phyloP scores from a whole-genome alignment of 768 basidiomycete species.

The Boletus pseudo-olivaceus region DNA sequence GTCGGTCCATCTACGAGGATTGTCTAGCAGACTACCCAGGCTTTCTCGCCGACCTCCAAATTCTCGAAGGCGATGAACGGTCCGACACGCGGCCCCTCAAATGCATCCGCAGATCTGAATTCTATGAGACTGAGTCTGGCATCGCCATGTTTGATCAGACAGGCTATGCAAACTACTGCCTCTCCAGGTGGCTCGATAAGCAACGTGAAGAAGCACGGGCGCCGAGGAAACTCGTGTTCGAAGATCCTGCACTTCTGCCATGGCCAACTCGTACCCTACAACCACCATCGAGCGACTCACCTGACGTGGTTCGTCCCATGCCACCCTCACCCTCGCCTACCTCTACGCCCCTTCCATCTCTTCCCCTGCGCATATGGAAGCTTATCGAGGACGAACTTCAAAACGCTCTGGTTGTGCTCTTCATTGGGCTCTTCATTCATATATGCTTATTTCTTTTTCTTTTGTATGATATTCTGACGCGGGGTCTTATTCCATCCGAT shows the following conservation, averaged over 20 bases:
- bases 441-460: slow-evolving; percentile 26
- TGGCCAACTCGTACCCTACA: slow-evolving; percentile 20
- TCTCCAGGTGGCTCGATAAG: slow-evolving; percentile 26
- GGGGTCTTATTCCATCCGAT: slow-evolving; percentile 25
- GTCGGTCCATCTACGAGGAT: slow-evolving; percentile 28
- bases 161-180: slow-evolving; percentile 27
- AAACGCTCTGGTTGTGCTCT: slow-evolving; percentile 26
- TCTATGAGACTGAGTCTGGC: slow-evolving; percentile 30
- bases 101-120: slow-evolving; percentile 18
- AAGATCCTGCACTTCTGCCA: slow-evolving; percentile 17
- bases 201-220: slow-evolving; percentile 19
- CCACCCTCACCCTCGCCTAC: background rate
- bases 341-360: slow-evolving; percentile 7
- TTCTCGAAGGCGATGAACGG: slow-evolving; percentile 14
- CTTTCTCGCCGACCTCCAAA: slow-evolving; percentile 16
- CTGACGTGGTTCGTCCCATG: background rate
- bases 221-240: slow-evolving; percentile 19
- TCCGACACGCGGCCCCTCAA: slow-evolving; percentile 3
- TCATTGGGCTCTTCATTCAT: slow-evolving; percentile 26
- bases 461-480: slow-evolving; percentile 28
- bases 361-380: slow-evolving; percentile 13
- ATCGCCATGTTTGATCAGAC: slow-evolving; percentile 23
- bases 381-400: slow-evolving; percentile 26
- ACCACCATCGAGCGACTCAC: slow-evolving; percentile 2
- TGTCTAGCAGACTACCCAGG: slow-evolving; percentile 22